phyloP scores from a whole-genome alignment of 495 filamentous ascomycete species.

The Trichoderma orchidacearum region DNA sequence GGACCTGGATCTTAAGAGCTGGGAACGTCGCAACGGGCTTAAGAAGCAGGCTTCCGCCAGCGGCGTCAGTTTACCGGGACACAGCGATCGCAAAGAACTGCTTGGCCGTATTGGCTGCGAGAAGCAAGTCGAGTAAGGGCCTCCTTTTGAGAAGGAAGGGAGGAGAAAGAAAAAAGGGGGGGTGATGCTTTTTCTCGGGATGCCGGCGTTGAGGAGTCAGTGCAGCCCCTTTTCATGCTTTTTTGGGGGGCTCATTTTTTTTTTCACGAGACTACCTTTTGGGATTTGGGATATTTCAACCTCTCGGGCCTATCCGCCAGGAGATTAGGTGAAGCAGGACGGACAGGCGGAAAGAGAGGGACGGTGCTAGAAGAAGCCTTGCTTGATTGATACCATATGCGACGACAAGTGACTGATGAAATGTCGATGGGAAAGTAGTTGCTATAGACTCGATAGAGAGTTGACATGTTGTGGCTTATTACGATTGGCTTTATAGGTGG shows the following conservation, averaged over 20 bases:
- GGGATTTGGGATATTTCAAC: not conserved
- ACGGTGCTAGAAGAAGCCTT: not conserved
- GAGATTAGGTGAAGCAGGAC: not conserved
- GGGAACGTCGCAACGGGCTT: conserved; percentile 31
- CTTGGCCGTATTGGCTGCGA: conserved; percentile 64
- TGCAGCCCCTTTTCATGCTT: not conserved
- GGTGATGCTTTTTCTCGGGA: not conserved
- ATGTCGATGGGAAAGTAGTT: not conserved
- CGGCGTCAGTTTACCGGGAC: conserved; percentile 50
- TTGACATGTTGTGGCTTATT: not conserved
- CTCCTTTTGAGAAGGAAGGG: not conserved
- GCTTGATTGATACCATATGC: not conserved
- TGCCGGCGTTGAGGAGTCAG: not conserved
- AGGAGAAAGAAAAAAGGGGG: not conserved
- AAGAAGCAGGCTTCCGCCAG: conserved; percentile 29
- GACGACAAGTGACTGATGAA: not conserved
- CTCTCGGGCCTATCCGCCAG: not conserved
- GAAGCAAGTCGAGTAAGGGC: conserved; percentile 37
- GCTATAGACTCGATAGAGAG: not conserved
- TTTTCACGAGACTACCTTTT: not conserved
- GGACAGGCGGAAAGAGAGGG: not conserved
- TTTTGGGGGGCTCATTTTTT: not conserved
- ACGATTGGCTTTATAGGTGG: not conserved
- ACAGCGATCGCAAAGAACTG: conserved; percentile 61
- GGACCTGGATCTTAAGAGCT: conserved; percentile 38